A percentile compares a stretch with the other conserved stretches of the same genome.
These are phyloP conservation scores for Botryotinia narcissicola DNA, from an alignment of 2,329 filamentous ascomycete species.

Conservation along the genomic window DNA sequence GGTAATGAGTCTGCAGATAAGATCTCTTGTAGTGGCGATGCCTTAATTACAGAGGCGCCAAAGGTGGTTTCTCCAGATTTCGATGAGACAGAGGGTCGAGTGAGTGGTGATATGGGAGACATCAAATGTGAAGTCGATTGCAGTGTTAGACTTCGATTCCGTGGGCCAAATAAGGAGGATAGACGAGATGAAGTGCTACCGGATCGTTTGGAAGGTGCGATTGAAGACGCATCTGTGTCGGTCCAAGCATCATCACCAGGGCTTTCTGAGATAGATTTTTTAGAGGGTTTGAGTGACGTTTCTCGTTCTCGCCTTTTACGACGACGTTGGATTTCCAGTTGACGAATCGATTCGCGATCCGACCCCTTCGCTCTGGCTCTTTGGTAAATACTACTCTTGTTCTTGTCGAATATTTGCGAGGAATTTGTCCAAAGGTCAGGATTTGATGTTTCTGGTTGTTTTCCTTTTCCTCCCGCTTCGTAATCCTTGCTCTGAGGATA, in stretches of 20 bases:
- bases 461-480: background rate
- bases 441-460: background rate
- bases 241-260: slow-evolving; percentile 9
- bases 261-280: background rate
- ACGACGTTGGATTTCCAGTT: slow-evolving; percentile 8
- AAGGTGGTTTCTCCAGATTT: background rate
- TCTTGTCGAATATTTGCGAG: background rate
- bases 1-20: slow-evolving; percentile 14
- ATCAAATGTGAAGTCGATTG: background rate
- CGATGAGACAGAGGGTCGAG: background rate
- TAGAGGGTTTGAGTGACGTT: background rate
- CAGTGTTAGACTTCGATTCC: slow-evolving; percentile 1
- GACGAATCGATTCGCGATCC: slow-evolving; percentile 3
- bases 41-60: background rate
- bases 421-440: slow-evolving; percentile 1
- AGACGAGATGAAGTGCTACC: slow-evolving; percentile 1
- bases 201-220: background rate
- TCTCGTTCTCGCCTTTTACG: background rate
- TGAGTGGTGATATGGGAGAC: slow-evolving; percentile 6
- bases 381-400: slow-evolving; percentile 3
- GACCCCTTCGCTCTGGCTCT: background rate
- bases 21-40: slow-evolving; percentile 10
- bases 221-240: slow-evolving; percentile 11
- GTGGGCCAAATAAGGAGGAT: slow-evolving; percentile 13
- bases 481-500: background rate